phyloP scores from a whole-genome alignment of 2,329 filamentous ascomycete genomes.

The Sphaerulina musiva region DNA sequence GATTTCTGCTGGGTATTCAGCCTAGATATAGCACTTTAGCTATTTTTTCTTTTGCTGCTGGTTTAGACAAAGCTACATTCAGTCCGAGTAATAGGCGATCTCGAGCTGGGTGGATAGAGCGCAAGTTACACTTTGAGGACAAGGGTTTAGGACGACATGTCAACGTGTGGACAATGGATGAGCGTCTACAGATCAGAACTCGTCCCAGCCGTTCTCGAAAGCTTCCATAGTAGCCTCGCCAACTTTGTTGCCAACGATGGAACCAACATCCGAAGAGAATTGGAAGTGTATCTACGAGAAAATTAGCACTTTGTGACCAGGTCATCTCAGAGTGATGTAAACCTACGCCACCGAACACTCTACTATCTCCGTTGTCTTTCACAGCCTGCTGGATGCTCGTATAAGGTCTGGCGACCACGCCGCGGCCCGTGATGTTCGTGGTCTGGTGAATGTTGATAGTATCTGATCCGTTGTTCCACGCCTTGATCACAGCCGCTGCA shows the following conservation, averaged over 20 bases:
- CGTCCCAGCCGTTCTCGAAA: constrained; percentile 1
- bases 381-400: constrained; percentile 27
- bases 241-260: constrained; percentile 17
- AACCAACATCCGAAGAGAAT: constrained; percentile 25
- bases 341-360: constrained; percentile 25
- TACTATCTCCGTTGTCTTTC: constrained; percentile 28
- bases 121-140: not conserved
- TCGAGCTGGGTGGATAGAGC: too few species aligned
- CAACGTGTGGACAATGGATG: too few species aligned
- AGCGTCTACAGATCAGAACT: not conserved
- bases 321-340: not conserved
- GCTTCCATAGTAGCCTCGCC: constrained; percentile 5
- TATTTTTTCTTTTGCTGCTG: too few species aligned
- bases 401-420: constrained; percentile 24
- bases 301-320: not conserved
- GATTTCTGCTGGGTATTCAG: too few species aligned
- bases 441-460: constrained; percentile 21
- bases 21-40: too few species aligned
- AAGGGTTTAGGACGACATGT: not conserved
- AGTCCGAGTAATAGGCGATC: too few species aligned
- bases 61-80: too few species aligned
- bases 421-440: constrained; percentile 28
- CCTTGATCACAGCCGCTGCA: constrained; percentile 24
- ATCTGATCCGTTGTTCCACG: constrained; percentile 22
- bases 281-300: constrained; percentile 25